A percentile compares a stretch with the other conserved stretches of the same genome.
phyloP scores from a whole-genome alignment of 1,284 basidiomycete species.

The Sporisorium iseilematis-ciliati region DNA sequence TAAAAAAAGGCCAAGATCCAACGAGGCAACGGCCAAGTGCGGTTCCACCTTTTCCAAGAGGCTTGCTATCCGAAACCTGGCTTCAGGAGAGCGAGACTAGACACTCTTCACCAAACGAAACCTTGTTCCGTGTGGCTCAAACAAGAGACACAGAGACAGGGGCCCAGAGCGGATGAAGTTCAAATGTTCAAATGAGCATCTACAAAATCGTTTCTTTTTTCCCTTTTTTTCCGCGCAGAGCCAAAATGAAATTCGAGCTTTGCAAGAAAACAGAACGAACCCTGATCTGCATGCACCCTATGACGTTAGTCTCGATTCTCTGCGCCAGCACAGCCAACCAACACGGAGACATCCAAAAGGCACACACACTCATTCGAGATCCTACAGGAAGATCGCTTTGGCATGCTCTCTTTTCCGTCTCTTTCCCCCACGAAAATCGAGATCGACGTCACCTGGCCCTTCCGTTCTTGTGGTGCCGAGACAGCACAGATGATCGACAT shows the following conservation, averaged over 20 bases:
- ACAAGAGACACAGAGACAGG: neutral
- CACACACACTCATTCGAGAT: neutral
- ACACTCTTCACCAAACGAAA: neutral
- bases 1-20: neutral
- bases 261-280: too few relatives aligned
- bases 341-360: neutral
- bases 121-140: neutral
- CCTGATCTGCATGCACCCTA: slow-evolving; percentile 4
- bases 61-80: neutral
- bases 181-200: slow-evolving; percentile 9
- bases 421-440: neutral
- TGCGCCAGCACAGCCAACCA: neutral
- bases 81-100: too few relatives aligned
- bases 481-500: slow-evolving; percentile 7
- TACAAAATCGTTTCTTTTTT: slow-evolving; percentile 3
- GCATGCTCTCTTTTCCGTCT: neutral
- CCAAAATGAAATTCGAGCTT: neutral
- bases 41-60: neutral
- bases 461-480: neutral
- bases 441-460: slow-evolving; percentile 8
- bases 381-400: slow-evolving; percentile 3
- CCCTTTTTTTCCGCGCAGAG: neutral
- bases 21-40: neutral
- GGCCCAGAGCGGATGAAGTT: slow-evolving; percentile 5
- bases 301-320: neutral